A percentile compares a stretch with the other conserved stretches of the same genome.
Conservation (phyloP, 768 basidiomycete species). For the Pulveroboletus ravenelii region DNA sequence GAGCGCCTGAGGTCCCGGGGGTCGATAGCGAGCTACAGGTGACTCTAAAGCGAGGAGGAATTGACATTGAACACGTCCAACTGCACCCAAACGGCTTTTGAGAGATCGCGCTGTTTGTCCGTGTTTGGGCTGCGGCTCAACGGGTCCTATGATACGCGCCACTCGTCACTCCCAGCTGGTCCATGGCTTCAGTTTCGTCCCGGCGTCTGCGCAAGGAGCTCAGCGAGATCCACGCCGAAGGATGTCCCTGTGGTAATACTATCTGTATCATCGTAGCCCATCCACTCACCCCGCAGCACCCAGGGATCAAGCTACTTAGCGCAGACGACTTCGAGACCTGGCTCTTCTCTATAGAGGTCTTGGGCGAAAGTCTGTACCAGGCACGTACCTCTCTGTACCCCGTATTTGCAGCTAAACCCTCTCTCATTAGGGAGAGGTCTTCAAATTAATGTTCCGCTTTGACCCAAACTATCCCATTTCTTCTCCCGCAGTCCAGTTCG, state of each 20-base stretch:
- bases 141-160: not conserved
- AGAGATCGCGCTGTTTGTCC: slow-evolving; percentile 32
- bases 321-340: slow-evolving; percentile 78
- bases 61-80: slow-evolving; percentile 31
- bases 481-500: slow-evolving; percentile 83
- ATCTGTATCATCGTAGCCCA: not conserved
- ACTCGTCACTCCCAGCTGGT: slow-evolving; percentile 8
- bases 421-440: slow-evolving; percentile 59
- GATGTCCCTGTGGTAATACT: slow-evolving; percentile 58
- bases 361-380: slow-evolving; percentile 78
- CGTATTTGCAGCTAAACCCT: slow-evolving; percentile 1
- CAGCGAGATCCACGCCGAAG: slow-evolving; percentile 58
- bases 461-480: slow-evolving; percentile 81
- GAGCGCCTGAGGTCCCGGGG: slow-evolving; percentile 60
- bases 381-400: slow-evolving; percentile 32
- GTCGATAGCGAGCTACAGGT: slow-evolving; percentile 45
- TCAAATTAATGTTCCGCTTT: slow-evolving; percentile 79
- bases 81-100: slow-evolving; percentile 19
- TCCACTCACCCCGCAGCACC: not conserved
- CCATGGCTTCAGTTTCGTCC: slow-evolving; percentile 60
- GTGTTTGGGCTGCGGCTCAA: slow-evolving; percentile 26
- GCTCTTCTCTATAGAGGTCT: slow-evolving; percentile 74
- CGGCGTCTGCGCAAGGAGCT: slow-evolving; percentile 70
- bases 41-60: slow-evolving; percentile 66
- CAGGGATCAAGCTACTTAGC: slow-evolving; percentile 68